Base-by-base conservation (phyloP, 441 rosid genomes). In the Populus trichocarpa region DNA sequence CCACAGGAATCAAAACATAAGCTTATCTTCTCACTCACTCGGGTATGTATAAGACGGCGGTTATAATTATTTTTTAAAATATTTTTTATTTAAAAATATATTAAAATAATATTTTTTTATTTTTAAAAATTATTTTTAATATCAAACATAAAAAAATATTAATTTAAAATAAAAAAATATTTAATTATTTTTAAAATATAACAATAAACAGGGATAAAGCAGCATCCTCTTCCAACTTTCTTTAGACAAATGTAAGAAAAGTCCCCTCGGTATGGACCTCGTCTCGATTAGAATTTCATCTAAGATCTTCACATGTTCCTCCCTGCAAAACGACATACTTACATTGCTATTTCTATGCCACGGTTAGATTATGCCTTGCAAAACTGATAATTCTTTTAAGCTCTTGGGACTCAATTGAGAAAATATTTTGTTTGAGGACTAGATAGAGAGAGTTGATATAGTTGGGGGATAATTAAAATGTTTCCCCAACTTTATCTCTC, bases 1-100 rank as follows among this genome's bases (percentile, higher is more conserved):
- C 67, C 78, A 70, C 71, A 42, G 50, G 1, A 18, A 22, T 35
- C 38, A 18, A 50, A 76, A 71, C 75, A 75, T 67, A 73, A 76
- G 50, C 30, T 73, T 61, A 1, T 46, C 57, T 46, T 14, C 57
- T 46, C 20, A 1, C 6, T 0, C n/a, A n/a, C n/a, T n/a, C n/a
- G n/a, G n/a, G n/a, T n/a, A n/a, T n/a, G n/a, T n/a, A n/a, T n/a
- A n/a, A n/a, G n/a, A n/a, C n/a, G n/a, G n/a, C n/a, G n/a, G n/a
- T n/a, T n/a, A n/a, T n/a, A n/a, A n/a, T n/a, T 25, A 25, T 25
- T 25, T 25, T 25, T 25, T 25, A 25, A 25, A 25, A 1, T 0
- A 25, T 25, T 25, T 25, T 25, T 25, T 25, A 25, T 25, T 25
- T 25, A 25, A 25, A 25, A 25, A 25, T 25, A 25, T 25, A 25